A percentile compares a stretch with the other conserved stretches of the same genome.
phyloP scores from a whole-genome alignment of 2,329 filamentous ascomycete species.

The Ascochyta viciae-villosae region DNA sequence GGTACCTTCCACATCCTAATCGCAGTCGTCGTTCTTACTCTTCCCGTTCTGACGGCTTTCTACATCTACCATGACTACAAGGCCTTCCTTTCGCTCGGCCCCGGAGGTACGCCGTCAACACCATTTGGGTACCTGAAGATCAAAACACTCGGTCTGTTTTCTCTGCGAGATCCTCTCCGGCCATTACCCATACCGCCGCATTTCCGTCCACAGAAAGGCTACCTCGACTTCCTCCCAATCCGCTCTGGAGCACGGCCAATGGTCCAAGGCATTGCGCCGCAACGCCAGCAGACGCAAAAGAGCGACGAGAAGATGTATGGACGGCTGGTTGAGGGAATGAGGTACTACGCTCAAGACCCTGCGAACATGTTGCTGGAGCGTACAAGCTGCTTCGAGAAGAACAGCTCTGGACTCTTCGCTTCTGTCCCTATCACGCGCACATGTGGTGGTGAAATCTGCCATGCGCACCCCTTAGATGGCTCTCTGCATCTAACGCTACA shows the following conservation, averaged over 20 bases:
- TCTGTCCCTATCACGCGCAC: slow-evolving; percentile 70
- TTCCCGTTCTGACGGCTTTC: slow-evolving; percentile 38
- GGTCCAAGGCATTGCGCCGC: slow-evolving; percentile 79
- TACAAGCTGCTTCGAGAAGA: slow-evolving; percentile 81
- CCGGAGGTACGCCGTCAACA: slow-evolving; percentile 80
- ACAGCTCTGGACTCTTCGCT: slow-evolving; percentile 78
- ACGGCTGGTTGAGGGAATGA: slow-evolving; percentile 27
- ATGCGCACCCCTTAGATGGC: slow-evolving; percentile 78
- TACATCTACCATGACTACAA: slow-evolving; percentile 73
- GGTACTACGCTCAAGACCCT: slow-evolving; percentile 30
- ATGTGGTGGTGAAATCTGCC: slow-evolving; percentile 81
- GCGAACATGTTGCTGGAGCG: slow-evolving; percentile 55
- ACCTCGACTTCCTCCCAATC: slow-evolving; percentile 66
- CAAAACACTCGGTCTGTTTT: slow-evolving; percentile 74
- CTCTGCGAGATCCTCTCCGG: slow-evolving; percentile 72
- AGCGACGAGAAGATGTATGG: slow-evolving; percentile 60
- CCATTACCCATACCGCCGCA: slow-evolving; percentile 62
- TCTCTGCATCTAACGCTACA: slow-evolving; percentile 83
- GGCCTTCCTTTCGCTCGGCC: slow-evolving; percentile 78
- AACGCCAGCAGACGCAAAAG: slow-evolving; percentile 77
- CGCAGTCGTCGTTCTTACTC: slow-evolving; percentile 28
- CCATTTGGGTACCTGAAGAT: slow-evolving; percentile 76
- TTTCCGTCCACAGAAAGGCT: slow-evolving; percentile 63
- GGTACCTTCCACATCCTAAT: slow-evolving; percentile 24
- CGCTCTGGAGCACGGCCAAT: slow-evolving; percentile 69